Evolutionary conservation across 2,329 filamentous ascomycete genomes (phyloP).

Genomic region (Sclerotiophoma versabilis): DNA sequence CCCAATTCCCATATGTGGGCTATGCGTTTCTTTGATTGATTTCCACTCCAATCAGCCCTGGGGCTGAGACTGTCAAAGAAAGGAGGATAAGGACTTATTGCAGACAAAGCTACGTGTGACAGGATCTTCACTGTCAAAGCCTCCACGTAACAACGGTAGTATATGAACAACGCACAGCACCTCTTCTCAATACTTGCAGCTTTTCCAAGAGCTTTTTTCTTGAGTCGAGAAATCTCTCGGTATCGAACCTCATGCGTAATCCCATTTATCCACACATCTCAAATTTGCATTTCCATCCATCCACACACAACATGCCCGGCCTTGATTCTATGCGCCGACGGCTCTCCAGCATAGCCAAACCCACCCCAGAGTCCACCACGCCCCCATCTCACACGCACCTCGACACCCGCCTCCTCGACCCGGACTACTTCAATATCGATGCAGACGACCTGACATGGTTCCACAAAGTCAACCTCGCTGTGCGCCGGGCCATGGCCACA

Average conservation of each 20-base stretch:
- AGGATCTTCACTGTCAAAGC: slow-evolving; percentile 1
- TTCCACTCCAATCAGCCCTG: slow-evolving; percentile 1
- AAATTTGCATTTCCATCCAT: not conserved
- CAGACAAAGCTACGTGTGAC: slow-evolving; percentile 6
- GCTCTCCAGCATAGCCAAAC: slow-evolving; percentile 15
- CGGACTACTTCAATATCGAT: slow-evolving; percentile 22
- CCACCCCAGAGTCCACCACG: not conserved
- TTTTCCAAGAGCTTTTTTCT: not conserved
- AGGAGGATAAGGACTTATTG: not conserved
- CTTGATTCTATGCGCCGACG: slow-evolving; percentile 20
- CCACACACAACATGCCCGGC: slow-evolving; percentile 11
- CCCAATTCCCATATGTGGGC: slow-evolving; percentile 3
- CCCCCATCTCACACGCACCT: slow-evolving; percentile 2
- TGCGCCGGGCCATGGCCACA: slow-evolving; percentile 65
- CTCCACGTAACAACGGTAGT: not conserved
- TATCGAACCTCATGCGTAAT: not conserved
- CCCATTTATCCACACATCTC: not conserved
- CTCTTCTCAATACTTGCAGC: not conserved
- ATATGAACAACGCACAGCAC: not conserved
- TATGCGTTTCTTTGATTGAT: slow-evolving; percentile 3
- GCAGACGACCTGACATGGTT: slow-evolving; percentile 22
- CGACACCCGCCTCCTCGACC: slow-evolving; percentile 17
- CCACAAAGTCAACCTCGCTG: slow-evolving; percentile 38
- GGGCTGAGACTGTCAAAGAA: slow-evolving; percentile 5
- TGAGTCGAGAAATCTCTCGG: not conserved